Conservation (phyloP, 2,329 filamentous ascomycete genomes). For the Talaromyces atroroseus region DNA sequence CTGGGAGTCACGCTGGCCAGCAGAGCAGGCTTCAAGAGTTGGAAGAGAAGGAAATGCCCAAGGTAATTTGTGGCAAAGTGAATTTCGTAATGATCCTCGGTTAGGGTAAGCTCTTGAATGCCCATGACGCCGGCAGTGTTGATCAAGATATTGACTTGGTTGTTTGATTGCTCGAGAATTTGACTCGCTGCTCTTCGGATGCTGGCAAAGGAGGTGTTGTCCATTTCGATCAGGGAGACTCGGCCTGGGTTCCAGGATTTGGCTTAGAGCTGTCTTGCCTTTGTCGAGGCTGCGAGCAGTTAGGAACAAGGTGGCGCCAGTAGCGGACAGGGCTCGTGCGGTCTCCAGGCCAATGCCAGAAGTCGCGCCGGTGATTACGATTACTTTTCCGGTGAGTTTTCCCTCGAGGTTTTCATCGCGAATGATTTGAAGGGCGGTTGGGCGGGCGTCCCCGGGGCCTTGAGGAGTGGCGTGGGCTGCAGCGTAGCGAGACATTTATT, state of each 20-base stretch:
- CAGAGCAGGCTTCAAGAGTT: slow-evolving; percentile 19
- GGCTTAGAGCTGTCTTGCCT: slow-evolving; percentile 20
- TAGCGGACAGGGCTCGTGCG: slow-evolving; percentile 39
- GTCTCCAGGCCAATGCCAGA: slow-evolving; percentile 44
- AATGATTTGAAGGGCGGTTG: slow-evolving; percentile 22
- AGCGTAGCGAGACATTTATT: slow-evolving; percentile 21
- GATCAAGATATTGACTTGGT: slow-evolving; percentile 17
- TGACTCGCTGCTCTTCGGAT: slow-evolving; percentile 30
- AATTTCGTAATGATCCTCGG: slow-evolving; percentile 26
- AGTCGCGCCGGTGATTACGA: slow-evolving; percentile 41
- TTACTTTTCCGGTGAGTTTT: slow-evolving; percentile 27
- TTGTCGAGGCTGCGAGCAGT: slow-evolving; percentile 42
- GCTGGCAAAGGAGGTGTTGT: slow-evolving; percentile 27
- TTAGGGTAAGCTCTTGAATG: background rate
- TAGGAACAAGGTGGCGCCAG: slow-evolving; percentile 43
- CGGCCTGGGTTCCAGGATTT: slow-evolving; percentile 16
- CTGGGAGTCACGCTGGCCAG: slow-evolving; percentile 22
- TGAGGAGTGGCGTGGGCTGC: slow-evolving; percentile 18
- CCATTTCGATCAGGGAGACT: slow-evolving; percentile 33
- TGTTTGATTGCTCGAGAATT: slow-evolving; percentile 34
- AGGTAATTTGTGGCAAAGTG: slow-evolving; percentile 33
- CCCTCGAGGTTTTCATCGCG: slow-evolving; percentile 19
- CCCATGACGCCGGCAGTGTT: slow-evolving; percentile 16
- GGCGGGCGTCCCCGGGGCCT: slow-evolving; percentile 23
- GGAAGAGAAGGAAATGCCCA: slow-evolving; percentile 28